Base-by-base conservation (phyloP, 2,329 filamentous ascomycete genomes). In the Scedosporium apiospermum region DNA sequence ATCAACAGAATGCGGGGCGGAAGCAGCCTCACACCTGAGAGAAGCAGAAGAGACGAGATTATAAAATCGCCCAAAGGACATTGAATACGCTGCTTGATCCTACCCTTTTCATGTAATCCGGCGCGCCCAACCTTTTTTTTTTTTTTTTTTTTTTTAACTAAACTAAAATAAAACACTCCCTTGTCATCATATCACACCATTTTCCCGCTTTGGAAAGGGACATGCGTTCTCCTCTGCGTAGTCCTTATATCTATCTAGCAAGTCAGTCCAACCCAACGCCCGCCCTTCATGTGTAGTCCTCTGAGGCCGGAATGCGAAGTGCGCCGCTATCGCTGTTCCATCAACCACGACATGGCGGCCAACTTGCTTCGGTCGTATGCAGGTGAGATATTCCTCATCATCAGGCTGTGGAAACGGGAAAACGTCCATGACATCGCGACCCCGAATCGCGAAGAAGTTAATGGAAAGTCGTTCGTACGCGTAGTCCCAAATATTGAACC, bases 151-250 rank as follows among this genome's bases (percentile, higher is more conserved):
- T 57, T 34, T 49, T 49, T 23, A n/a, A n/a, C n/a, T n/a, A n/a
- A n/a, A n/a, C n/a, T n/a, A n/a, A n/a, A n/a, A n/a, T n/a, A n/a
- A n/a, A n/a, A 1, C 66, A 63, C 10, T 65, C 21, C 14, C 44
- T 21, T 18, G 44, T 51, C 42, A 61, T 51, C 26, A 44, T 51
- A 51, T 61, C 7, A 14, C 6, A n/a, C 44, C 59, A 51, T 51
- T 57, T 16, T 62, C 41, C 18, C 60, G 51, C 12, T 10, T n/a
- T n/a, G 60, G 60, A 16, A 57, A 62, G 9, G 60, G 60, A 46
- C 82, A 86, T 16, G 83, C 75, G 23, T 75, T 77, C 66, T 85
- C 80, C 44, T 76, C 72, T 0, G 82, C 83, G 70, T 80, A 84
- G 1, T 76, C 74, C 14, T 77, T 74, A 67, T 84, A 85, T 38